Evolutionary conservation across 306 rosid species (phyloP), one percentile per base, ranked within the genome.

Genomic region (Rosa rugosa): DNA sequence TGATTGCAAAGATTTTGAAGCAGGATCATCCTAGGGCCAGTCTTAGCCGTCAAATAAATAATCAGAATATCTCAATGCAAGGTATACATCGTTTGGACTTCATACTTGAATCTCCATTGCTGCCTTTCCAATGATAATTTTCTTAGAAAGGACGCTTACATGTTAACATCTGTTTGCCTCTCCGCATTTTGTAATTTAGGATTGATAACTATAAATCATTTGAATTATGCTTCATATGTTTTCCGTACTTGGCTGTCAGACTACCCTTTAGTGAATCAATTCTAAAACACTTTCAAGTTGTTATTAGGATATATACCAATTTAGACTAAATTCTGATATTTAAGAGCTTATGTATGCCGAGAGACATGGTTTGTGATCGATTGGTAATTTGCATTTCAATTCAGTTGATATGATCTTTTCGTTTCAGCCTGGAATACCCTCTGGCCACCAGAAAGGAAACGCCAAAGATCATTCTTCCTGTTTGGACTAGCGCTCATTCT

Each of bases 381-480:
- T 16, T 60, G 49, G 27, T 56, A 23, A 34, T 64, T 53, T 60
- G 65, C 75, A 76, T 73, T 79, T 44, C 64, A 36, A 45, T 41
- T 64, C 38, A 11, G 13, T 14, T 73, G 72, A 59, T 47, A 40
- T 72, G 44, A 59, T 38, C 69, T 22, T 22, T 53, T 62, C 4
- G 17, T 64, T 84, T 76, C 86, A 95, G 99, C 99, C 60, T 95
- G 99, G 99, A 83, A 90, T 72, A 77, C 98, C 38, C 99, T 95
- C 63, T 93, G 99, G 99, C 97, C 96, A 16, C 98, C 84, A 86
- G 99, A 95, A 86, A 91, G 96, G 88, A 95, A 93, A 76, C 97
- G 99, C 54, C 98, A 93, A 80, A 86, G 98, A 83, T 90, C 99
- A 23, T 95, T 95, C 91, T 93, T 95, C 81, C 94, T 95, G 68